Percentiles rank a stretch among this genome's conserved stretches.
Conservation (phyloP, 768 basidiomycete species). For the Russula brevipes region DNA sequence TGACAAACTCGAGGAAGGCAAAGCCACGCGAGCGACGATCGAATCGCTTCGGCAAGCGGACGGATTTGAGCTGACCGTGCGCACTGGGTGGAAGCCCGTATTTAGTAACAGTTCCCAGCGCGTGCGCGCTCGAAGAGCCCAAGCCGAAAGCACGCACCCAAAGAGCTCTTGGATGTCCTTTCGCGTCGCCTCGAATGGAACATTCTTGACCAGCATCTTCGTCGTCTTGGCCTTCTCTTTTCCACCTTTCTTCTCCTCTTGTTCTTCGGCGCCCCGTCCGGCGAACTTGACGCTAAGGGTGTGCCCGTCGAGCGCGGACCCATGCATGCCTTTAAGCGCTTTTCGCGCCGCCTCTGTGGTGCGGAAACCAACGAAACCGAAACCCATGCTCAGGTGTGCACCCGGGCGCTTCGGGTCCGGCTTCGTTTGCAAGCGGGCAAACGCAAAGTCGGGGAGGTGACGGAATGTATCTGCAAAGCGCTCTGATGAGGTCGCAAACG, state of each 20-base stretch:
- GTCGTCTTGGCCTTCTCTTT: slow-evolving; percentile 53
- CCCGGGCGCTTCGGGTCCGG: slow-evolving; percentile 70
- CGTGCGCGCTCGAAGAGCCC: neutral
- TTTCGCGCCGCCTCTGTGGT: slow-evolving; percentile 64
- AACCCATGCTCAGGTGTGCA: slow-evolving; percentile 82
- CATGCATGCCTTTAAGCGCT: slow-evolving; percentile 73
- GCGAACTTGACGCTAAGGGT: slow-evolving; percentile 80
- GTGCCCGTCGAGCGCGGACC: slow-evolving; percentile 84
- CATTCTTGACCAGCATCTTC: slow-evolving; percentile 97
- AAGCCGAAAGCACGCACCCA: slow-evolving; percentile 47
- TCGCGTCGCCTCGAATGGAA: slow-evolving; percentile 94
- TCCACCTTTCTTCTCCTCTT: slow-evolving; percentile 38
- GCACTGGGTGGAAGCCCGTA: slow-evolving; percentile 43
- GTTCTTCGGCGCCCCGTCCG: slow-evolving; percentile 67
- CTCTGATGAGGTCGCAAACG: slow-evolving; percentile 85
- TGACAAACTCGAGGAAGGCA: slow-evolving; percentile 92
- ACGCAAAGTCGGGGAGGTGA: slow-evolving; percentile 72
- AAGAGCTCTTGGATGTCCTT: slow-evolving; percentile 90
- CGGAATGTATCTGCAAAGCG: slow-evolving; percentile 65
- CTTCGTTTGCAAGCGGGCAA: slow-evolving; percentile 89
- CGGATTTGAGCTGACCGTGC: slow-evolving; percentile 90
- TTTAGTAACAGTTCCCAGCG: neutral
- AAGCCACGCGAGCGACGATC: slow-evolving; percentile 87
- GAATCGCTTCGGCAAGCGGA: slow-evolving; percentile 89
- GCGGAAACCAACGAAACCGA: slow-evolving; percentile 92